Conservation (phyloP, 129 eudicot species). For the Logfia minima region DNA sequence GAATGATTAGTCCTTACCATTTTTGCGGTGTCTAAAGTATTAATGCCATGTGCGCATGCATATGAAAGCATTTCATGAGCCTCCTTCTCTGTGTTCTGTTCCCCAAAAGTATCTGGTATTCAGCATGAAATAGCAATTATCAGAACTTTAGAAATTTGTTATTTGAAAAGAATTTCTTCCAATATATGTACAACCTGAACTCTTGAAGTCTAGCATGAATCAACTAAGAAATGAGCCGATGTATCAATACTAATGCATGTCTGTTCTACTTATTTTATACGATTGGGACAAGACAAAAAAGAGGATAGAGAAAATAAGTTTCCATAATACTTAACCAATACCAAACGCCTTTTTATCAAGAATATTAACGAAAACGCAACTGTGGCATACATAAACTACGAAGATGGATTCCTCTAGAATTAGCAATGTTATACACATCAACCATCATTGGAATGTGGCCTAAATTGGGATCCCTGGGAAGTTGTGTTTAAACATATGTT, state of each 20-base stretch:
- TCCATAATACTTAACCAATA: no score
- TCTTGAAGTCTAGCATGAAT: no score
- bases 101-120: slow-evolving; percentile 85
- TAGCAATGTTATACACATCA: not conserved
- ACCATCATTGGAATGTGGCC: not conserved
- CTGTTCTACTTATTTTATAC: not conserved
- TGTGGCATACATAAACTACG: not conserved
- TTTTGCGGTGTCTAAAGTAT: slow-evolving; percentile 86
- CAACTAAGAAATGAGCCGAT: not conserved
- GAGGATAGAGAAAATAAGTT: not conserved
- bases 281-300: not conserved
- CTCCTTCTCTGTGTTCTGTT: slow-evolving; percentile 96
- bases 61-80: slow-evolving; percentile 86
- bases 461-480: not conserved
- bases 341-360: not conserved
- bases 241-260: not conserved
- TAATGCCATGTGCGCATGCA: slow-evolving; percentile 76
- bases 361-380: not conserved
- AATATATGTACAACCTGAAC: not conserved
- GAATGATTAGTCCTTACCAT: slow-evolving; percentile 46
- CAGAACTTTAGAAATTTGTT: slow-evolving; percentile 20
- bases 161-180: not conserved
- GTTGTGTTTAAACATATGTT: not conserved
- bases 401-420: not conserved
- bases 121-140: slow-evolving; percentile 7